These are phyloP conservation scores for Clarireedia monteithiana DNA, from an alignment of 2,329 filamentous ascomycete genomes.

Conservation along the genomic window DNA sequence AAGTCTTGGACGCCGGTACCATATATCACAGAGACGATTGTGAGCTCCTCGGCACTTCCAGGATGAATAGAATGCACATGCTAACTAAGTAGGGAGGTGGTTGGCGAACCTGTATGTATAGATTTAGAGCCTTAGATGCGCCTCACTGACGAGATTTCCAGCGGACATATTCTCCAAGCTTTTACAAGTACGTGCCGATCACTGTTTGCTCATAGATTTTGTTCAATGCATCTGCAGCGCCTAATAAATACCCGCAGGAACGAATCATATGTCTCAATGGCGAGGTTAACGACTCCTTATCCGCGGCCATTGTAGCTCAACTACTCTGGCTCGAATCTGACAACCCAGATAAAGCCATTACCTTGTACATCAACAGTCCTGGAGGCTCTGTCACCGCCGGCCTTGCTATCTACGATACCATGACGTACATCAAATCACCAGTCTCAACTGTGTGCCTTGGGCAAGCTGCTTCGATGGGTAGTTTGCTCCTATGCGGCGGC, in stretches of 20 bases:
- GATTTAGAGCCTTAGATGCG: slow-evolving; percentile 20
- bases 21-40: slow-evolving; percentile 46
- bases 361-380: slow-evolving; percentile 95
- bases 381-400: slow-evolving; percentile 87
- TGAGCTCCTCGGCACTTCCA: slow-evolving; percentile 35
- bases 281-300: slow-evolving; percentile 80
- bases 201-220: no score
- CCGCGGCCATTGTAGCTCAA: slow-evolving; percentile 91
- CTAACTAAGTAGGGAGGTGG: slow-evolving; percentile 53
- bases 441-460: slow-evolving; percentile 94
- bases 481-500: slow-evolving; percentile 78
- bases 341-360: slow-evolving; percentile 88
- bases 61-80: slow-evolving; percentile 10
- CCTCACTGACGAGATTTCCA: slow-evolving; percentile 29
- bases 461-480: slow-evolving; percentile 92
- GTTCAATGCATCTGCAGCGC: no score
- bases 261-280: slow-evolving; percentile 93
- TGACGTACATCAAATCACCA: slow-evolving; percentile 90
- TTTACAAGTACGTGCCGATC: slow-evolving; percentile 50
- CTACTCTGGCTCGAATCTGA: slow-evolving; percentile 97
- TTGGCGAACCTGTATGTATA: slow-evolving; percentile 65
- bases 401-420: slow-evolving; percentile 94
- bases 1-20: slow-evolving; percentile 38
- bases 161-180: slow-evolving; percentile 80
- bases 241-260: slow-evolving; percentile 47